These are phyloP conservation scores for Wickerhamomyces bisporus DNA, from an alignment of 805 yeast species.

Conservation along the genomic window DNA sequence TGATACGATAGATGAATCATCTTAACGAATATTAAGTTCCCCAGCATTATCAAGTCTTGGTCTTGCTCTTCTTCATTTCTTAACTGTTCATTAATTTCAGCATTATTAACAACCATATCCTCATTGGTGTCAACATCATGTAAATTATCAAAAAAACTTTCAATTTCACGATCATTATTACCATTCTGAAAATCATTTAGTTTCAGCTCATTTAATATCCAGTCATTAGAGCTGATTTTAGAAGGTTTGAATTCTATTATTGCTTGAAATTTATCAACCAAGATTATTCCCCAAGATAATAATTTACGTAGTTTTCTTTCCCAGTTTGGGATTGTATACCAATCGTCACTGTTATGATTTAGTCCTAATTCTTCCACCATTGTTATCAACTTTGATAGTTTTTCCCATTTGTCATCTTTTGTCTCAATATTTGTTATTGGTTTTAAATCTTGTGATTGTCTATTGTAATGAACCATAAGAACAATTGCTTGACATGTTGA, in stretches of 20 bases:
- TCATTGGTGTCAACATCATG: background rate
- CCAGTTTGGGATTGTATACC: conserved; percentile 25
- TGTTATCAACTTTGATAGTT: conserved; percentile 17
- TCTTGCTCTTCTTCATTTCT: background rate
- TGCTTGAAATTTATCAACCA: conserved; percentile 24
- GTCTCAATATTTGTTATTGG: conserved; percentile 5
- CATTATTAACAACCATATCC: background rate
- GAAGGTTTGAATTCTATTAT: conserved; percentile 24
- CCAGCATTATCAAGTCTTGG: conserved; percentile 9
- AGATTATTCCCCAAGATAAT: conserved; percentile 21
- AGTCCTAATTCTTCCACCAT: conserved; percentile 26
- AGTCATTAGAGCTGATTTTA: conserved; percentile 20
- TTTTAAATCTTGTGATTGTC: conserved; percentile 1
- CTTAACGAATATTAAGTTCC: conserved; percentile 22
- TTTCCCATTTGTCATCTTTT: conserved; percentile 18
- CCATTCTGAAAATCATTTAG: conserved; percentile 19
- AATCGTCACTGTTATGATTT: conserved; percentile 21
- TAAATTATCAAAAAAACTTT: too few species aligned
- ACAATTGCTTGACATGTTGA: conserved; percentile 37
- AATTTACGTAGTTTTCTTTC: conserved; percentile 24
- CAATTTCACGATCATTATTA: conserved; percentile 14
- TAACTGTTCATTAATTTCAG: too few species aligned
- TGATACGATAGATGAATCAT: conserved; percentile 21
- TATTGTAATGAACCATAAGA: conserved; percentile 25
- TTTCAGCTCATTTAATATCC: conserved; percentile 19